Percentiles rank a stretch among this genome's conserved stretches.
These are phyloP conservation scores for Diaporthe eres DNA, from an alignment of 2,329 filamentous ascomycete species.

Conservation along the genomic window DNA sequence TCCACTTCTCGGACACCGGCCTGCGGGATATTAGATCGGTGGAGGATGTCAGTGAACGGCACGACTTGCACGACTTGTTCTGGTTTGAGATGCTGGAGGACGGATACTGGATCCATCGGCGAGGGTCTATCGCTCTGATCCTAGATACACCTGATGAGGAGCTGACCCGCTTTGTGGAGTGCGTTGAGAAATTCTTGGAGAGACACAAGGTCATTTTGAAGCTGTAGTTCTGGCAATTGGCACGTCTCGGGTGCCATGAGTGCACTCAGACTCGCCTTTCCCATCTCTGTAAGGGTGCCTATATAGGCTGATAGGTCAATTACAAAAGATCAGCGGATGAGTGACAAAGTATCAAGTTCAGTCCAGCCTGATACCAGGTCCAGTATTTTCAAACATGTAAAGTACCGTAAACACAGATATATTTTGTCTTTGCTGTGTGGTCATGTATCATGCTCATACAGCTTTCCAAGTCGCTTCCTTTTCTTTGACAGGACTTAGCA, in stretches of 20 bases:
- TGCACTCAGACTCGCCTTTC: too few relatives aligned
- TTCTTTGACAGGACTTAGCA: too few relatives aligned
- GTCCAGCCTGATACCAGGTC: too few relatives aligned
- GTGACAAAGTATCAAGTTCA: too few relatives aligned
- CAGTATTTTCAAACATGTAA: too few relatives aligned
- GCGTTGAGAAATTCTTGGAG: constrained; percentile 37
- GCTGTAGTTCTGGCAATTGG: not conserved
- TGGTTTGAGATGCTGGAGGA: constrained; percentile 46
- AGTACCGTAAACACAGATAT: too few relatives aligned
- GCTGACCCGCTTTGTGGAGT: constrained; percentile 43
- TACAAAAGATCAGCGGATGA: too few relatives aligned
- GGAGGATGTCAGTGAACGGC: constrained; percentile 39
- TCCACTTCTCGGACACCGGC: constrained; percentile 51
- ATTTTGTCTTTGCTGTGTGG: too few relatives aligned
- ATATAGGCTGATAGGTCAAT: too few relatives aligned
- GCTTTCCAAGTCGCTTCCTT: too few relatives aligned
- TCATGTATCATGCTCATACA: too few relatives aligned
- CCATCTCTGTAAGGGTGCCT: too few relatives aligned
- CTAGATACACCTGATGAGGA: constrained; percentile 45
- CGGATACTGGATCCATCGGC: constrained; percentile 46
- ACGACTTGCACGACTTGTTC: constrained; percentile 46
- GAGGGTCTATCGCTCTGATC: constrained; percentile 45
- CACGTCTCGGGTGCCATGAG: not conserved
- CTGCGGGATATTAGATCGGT: constrained; percentile 6
- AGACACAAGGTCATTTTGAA: not conserved